Base-by-base conservation (phyloP, 495 filamentous ascomycete species). In the Peziza echinospora region DNA sequence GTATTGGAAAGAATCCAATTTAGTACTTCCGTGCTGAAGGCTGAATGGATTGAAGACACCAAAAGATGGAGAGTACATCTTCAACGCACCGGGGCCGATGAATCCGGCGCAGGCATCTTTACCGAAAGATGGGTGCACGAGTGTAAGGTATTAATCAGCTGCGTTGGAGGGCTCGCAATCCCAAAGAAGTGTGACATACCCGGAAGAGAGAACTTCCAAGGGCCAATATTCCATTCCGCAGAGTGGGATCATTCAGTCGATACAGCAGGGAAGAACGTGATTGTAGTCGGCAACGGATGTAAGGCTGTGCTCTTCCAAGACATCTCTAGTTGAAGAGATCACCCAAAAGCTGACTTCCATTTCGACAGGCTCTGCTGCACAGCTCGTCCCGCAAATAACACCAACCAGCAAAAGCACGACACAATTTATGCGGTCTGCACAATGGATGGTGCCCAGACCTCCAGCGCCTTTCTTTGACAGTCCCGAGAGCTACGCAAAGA, bases 391-490 rank as follows among this genome's bases (percentile, higher is more conserved):
- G 13, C 49, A 1, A 3, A 37, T 37, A 37, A 37, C 30, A 5
- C 30, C 53, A 21, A 40, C 48, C 22, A 71, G 66, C 24, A 74
- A 69, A 53, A 75, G 70, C 7, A 65, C 78, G 5, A 75, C 71
- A 0, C 75, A 79, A 43, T 44, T 79, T 23, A 76, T 78, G 69
- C 57, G 76, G 7, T 70, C 69, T 21, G 71, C 76, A 17, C 76
- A 75, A 5, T 79, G 76, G 76, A 65, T 78, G 0, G 61, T 37
- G 13, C 30, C 30, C 6, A 11, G 30, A 17, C 30, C 30, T 13
- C 19, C 64, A 2, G 66, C 65, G 41, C 51, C 51, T 26, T 47
- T 65, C 2, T 67, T 68, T 44, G 58, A 54, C 5, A 56, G 54
- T 25, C 57, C 51, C 13, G 50, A 52, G 19, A 49, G 49, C 10